These are phyloP conservation scores for Myrica gale DNA, from an alignment of 306 rosid genomes.

Conservation along the genomic window DNA sequence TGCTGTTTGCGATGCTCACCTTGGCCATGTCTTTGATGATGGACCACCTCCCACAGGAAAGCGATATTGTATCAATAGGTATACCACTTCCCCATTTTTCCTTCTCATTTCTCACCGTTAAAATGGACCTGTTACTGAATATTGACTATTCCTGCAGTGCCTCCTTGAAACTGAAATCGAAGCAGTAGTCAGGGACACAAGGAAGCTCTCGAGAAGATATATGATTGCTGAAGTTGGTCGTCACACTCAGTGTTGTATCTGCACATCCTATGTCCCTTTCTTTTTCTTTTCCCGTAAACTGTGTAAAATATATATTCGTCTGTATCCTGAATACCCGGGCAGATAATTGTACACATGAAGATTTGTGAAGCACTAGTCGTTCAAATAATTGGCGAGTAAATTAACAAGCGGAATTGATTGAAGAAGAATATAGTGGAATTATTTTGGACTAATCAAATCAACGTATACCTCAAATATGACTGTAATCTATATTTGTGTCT, in stretches of 20 bases:
- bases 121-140: constrained; percentile 21
- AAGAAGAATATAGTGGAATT: too few species aligned
- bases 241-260: constrained; percentile 28
- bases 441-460: too few species aligned
- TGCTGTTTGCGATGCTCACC: constrained; percentile 81
- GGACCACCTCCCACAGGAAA: constrained; percentile 91
- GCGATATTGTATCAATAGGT: constrained; percentile 95
- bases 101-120: not conserved
- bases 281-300: constrained; percentile 21
- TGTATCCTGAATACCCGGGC: not conserved
- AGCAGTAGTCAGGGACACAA: constrained; percentile 23
- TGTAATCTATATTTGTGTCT: too few species aligned
- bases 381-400: too few species aligned
- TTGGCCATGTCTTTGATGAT: constrained; percentile 93
- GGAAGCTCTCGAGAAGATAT: constrained; percentile 6
- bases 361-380: too few species aligned
- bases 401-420: too few species aligned
- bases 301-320: not conserved
- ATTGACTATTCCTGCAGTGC: constrained; percentile 49
- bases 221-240: not conserved
- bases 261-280: not conserved
- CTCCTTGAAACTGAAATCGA: constrained; percentile 61
- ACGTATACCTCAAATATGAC: too few species aligned
- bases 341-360: too few species aligned
- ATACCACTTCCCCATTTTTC: not conserved